These are phyloP conservation scores for Protomyces lactucae-debilis DNA, from an alignment of 1,139 yeast genomes.

Conservation along the genomic window DNA sequence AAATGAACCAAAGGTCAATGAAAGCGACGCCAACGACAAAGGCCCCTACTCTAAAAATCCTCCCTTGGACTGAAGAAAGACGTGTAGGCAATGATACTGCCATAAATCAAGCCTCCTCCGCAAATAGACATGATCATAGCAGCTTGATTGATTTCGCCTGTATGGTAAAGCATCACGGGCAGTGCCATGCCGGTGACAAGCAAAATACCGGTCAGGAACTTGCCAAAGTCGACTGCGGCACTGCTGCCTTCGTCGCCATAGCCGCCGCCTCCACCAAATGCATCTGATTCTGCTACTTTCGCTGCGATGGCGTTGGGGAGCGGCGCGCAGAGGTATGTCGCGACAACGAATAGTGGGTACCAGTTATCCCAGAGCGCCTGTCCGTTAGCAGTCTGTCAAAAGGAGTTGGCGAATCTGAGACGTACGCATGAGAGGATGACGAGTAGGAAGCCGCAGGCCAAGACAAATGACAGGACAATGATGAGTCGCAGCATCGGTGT, in stretches of 20 bases:
- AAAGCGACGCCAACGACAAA: not conserved
- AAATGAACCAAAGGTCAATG: too few species aligned
- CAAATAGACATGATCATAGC: slow-evolving; percentile 60
- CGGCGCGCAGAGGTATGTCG: slow-evolving; percentile 57
- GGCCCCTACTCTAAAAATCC: slow-evolving; percentile 19
- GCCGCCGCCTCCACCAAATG: slow-evolving; percentile 36
- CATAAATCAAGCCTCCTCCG: slow-evolving; percentile 69
- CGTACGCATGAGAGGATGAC: slow-evolving; percentile 58
- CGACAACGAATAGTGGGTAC: slow-evolving; percentile 61
- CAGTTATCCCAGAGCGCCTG: slow-evolving; percentile 68
- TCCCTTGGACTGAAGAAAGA: slow-evolving; percentile 47
- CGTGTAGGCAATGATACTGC: slow-evolving; percentile 68
- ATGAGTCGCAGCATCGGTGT: slow-evolving; percentile 39
- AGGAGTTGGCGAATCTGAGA: not conserved
- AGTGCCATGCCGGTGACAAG: slow-evolving; percentile 62
- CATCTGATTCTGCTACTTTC: slow-evolving; percentile 43
- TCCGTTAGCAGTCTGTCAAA: not conserved
- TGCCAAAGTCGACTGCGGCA: slow-evolving; percentile 56
- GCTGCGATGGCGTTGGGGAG: slow-evolving; percentile 58
- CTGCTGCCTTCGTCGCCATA: slow-evolving; percentile 44
- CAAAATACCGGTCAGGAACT: slow-evolving; percentile 62
- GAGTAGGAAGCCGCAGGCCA: slow-evolving; percentile 72
- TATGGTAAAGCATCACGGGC: slow-evolving; percentile 63
- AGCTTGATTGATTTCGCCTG: slow-evolving; percentile 52
- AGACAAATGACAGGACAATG: slow-evolving; percentile 64